Conservation (phyloP, 495 filamentous ascomycete species). For the Aspergillus sclerotiicarbonarius region DNA sequence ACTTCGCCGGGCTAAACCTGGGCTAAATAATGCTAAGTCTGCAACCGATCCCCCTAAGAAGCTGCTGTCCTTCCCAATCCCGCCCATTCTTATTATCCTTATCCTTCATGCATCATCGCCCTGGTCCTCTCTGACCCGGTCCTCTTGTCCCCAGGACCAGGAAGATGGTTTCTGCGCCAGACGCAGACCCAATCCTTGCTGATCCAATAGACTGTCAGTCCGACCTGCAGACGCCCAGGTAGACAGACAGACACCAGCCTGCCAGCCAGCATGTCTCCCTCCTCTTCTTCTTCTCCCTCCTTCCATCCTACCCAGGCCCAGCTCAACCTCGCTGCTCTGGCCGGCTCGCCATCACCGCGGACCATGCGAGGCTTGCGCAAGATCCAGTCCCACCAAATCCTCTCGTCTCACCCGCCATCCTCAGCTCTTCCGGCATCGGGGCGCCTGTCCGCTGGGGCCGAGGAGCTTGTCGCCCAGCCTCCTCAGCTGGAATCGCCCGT, state of each 20-base stretch:
- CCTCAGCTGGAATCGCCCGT: conserved; percentile 24
- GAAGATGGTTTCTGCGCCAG: conserved; percentile 10
- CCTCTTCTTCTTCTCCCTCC: background rate
- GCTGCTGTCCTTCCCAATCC: background rate
- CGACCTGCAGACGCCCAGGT: background rate
- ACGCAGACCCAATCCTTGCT: conserved; percentile 2
- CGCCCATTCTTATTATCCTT: background rate
- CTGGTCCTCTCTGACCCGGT: background rate
- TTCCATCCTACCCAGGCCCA: conserved; percentile 21
- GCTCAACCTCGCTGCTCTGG: conserved; percentile 33
- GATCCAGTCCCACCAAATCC: conserved; percentile 51
- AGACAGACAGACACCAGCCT: background rate
- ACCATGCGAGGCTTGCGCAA: conserved; percentile 50
- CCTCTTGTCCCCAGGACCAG: conserved; percentile 8
- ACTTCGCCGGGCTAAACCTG: background rate
- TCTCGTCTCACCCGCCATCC: conserved; percentile 36
- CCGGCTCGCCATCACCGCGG: conserved; percentile 43
- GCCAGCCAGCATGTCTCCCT: conserved; percentile 2
- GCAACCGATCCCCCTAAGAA: background rate
- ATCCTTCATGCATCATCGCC: background rate
- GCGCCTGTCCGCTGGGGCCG: conserved; percentile 24
- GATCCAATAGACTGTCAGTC: background rate
- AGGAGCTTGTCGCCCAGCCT: conserved; percentile 19
- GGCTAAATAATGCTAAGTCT: background rate
- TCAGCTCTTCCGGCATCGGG: conserved; percentile 38